Base-by-base conservation (phyloP, 2,329 filamentous ascomycete genomes). In the Fusarium nanum region DNA sequence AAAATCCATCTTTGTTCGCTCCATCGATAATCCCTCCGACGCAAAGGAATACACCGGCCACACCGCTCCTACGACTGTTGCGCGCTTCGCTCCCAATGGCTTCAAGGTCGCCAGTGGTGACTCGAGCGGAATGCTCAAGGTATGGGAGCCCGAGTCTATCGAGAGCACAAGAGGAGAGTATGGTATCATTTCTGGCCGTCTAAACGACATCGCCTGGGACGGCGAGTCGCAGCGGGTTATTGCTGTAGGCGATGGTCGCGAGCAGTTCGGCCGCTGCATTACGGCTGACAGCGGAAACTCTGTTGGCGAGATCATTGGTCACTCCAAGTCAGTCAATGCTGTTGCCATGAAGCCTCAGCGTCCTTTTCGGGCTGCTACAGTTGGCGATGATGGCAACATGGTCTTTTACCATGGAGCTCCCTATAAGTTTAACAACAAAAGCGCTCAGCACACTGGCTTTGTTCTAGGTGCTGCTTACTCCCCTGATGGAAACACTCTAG, bases 141-240 rank as follows among this genome's bases (percentile, higher is more conserved):
- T 99, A 7, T 99, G 96, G 96, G 95, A 98, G 79, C 90, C 92
- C 14, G 91, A 95, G 58, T 93, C 93, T 73, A 94, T 94, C 47
- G 85, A 86, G 57, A 93, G 91, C 76, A 97, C 93, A 47, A 97
- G 97, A 81, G 93, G 94, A 72, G 95, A 98, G 81, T 98, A 97
- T 81, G 88, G 90, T 77, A 98, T 98, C 81, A 94, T 98, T 76
- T 94, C 93, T 34, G 96, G 96, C 14, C 91, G 93, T 56, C 95
- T 99, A 82, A 97, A 97, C 78, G 96, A 99, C 79, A 89, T 99
- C 71, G 95, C 94, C 2, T 99, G 96, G 94, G 96, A 98, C 76
- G 95, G 94, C 60, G 96, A 99, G 81, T 97, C 93, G 66, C 94
- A 98, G 83, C 91, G 96, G 52, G 91, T 99, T 77, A 98, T 98